A percentile compares a stretch with the other conserved stretches of the same genome.
Conservation (phyloP, 345 rosid species). For the Lagerstroemia speciosa region DNA sequence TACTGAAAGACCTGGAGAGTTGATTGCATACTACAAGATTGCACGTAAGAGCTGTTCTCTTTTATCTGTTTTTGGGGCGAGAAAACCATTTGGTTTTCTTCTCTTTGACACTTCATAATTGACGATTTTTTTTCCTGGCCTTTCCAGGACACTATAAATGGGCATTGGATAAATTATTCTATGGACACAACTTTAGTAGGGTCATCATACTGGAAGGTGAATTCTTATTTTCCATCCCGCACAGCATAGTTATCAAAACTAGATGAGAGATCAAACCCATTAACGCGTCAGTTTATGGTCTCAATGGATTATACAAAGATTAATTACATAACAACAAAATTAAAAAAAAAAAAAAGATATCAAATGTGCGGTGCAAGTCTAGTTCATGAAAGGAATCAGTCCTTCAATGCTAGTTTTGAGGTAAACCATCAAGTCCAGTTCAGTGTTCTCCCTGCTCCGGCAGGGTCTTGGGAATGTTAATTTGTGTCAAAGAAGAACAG, state of each 20-base stretch:
- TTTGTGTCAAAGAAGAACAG: not conserved
- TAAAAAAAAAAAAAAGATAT: not conserved
- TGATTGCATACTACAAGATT: constrained; percentile 89
- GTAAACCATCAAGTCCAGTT: not conserved
- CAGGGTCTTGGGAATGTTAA: not conserved
- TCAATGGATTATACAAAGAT: not conserved
- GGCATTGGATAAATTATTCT: constrained; percentile 88
- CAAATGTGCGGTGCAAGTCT: not conserved
- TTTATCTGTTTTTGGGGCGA: not conserved
- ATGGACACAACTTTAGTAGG: constrained; percentile 65
- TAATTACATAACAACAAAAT: not conserved
- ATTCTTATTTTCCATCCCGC: not conserved
- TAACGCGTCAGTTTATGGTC: not conserved
- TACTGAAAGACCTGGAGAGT: constrained; percentile 85
- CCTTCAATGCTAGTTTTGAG: not conserved
- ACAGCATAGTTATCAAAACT: not conserved
- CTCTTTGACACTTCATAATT: not conserved
- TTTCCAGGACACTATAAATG: constrained; percentile 82
- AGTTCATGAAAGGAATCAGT: not conserved
- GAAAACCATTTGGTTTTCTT: constrained; percentile 8
- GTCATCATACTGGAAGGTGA: constrained; percentile 94
- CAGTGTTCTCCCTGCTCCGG: not conserved
- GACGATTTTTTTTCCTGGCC: constrained; percentile 12
- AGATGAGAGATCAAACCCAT: not conserved
- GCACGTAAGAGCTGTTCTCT: constrained; percentile 49